Percentiles rank a stretch among this genome's conserved stretches.
These are phyloP conservation scores for Helminthosporium solani DNA, from an alignment of 2,329 filamentous ascomycete genomes.

Conservation along the genomic window DNA sequence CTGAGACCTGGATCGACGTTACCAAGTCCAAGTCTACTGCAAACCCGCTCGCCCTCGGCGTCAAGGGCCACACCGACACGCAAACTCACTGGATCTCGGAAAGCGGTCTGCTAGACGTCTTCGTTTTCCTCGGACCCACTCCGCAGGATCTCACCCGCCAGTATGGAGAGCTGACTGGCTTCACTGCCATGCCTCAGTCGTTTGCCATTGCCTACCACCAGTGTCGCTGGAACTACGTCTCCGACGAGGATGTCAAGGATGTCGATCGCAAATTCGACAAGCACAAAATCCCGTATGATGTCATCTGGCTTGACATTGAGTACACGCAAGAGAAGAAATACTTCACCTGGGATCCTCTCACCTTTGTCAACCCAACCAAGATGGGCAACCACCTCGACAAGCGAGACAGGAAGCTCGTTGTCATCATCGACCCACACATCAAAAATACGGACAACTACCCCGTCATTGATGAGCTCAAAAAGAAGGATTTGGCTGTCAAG, in stretches of 20 bases:
- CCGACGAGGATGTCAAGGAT: constrained; percentile 93
- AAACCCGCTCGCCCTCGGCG: constrained; percentile 76
- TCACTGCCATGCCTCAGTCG: constrained; percentile 85
- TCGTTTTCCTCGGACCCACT: constrained; percentile 88
- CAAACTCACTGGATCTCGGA: constrained; percentile 98
- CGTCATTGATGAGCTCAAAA: constrained; percentile 77
- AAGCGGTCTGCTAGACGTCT: constrained; percentile 83
- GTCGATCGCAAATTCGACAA: constrained; percentile 97
- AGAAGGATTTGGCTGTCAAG: constrained; percentile 77
- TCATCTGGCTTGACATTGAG: constrained; percentile 98
- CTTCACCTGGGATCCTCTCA: constrained; percentile 93
- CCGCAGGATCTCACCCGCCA: constrained; percentile 77
- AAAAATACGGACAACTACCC: constrained; percentile 82
- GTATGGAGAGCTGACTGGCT: constrained; percentile 89
- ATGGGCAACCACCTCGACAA: constrained; percentile 88
- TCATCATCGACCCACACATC: constrained; percentile 96
- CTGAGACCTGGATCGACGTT: constrained; percentile 97
- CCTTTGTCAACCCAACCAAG: constrained; percentile 77
- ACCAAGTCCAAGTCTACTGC: constrained; percentile 72
- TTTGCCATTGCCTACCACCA: constrained; percentile 95
- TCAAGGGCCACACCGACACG: constrained; percentile 69
- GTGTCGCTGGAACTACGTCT: constrained; percentile 98
- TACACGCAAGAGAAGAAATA: constrained; percentile 97
- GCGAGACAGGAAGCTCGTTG: constrained; percentile 84
- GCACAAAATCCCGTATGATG: constrained; percentile 91